Conservation (phyloP, 192 early-diverging fungal genomes). For the Podila epigama region DNA sequence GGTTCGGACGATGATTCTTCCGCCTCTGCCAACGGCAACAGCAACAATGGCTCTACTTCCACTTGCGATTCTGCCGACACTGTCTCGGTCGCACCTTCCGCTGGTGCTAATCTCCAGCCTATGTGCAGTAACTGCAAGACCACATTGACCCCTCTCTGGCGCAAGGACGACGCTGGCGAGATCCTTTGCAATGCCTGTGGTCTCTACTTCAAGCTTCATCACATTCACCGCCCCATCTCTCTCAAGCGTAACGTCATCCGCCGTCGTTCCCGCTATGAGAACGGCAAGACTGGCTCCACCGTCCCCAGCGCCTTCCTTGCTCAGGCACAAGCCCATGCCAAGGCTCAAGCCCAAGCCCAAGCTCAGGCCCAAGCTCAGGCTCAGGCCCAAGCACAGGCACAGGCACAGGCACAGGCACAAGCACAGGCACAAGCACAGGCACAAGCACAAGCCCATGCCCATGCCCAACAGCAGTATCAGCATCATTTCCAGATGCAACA, state of each 20-base stretch:
- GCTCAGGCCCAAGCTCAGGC: constrained; percentile 1
- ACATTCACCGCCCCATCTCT: constrained; percentile 73
- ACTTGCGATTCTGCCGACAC: not conserved
- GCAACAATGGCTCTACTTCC: not conserved
- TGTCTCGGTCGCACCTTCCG: not conserved
- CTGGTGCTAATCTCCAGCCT: not conserved
- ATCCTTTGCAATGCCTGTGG: constrained; percentile 93
- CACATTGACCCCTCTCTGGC: constrained; percentile 76
- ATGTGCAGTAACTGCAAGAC: constrained; percentile 78
- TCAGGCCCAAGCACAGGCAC: not conserved
- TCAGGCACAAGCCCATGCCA: not conserved
- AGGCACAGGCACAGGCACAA: constrained; percentile 2
- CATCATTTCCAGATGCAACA: not conserved
- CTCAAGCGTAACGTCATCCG: constrained; percentile 76
- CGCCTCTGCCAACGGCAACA: not conserved
- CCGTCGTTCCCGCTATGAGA: constrained; percentile 56
- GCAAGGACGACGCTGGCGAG: constrained; percentile 72
- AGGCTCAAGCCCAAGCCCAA: constrained; percentile 4
- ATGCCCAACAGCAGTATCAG: not conserved
- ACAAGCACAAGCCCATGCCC: constrained; percentile 1
- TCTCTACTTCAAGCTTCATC: constrained; percentile 86
- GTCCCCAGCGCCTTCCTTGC: not conserved
- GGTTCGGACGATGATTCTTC: no score
- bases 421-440: not conserved
- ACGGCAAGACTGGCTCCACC: constrained; percentile 1